Evolutionary conservation across 2,329 filamentous ascomycete species (phyloP), one percentile per base, ranked within the genome.

Genomic region (Microdochium bolleyi): DNA sequence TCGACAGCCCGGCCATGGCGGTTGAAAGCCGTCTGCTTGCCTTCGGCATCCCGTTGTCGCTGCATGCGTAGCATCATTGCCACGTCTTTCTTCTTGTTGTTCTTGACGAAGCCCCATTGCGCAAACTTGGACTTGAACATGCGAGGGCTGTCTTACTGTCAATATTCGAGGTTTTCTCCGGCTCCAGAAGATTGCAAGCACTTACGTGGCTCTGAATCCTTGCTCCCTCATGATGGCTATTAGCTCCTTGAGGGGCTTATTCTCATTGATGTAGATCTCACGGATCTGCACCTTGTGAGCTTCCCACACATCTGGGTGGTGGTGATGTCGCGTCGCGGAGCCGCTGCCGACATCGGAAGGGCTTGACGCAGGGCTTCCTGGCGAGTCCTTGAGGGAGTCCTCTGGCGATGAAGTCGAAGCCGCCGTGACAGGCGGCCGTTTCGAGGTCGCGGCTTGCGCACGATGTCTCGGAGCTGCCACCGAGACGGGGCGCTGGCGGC

Each of bases 71-170:
- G 49, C 59, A 62, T 62, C 56, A 56, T 52, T 14, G 59, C 59
- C 22, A 62, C 57, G 48, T 61, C 59, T 14, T 59, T 58, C 51
- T 56, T 57, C 51, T 55, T 56, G 38, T 62, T 62, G 44, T 62
- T 62, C 50, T 62, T 62, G 14, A 57, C 57, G 51, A 60, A 62
- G 1, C 60, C 58, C 60, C 60, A 62, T 56, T 60, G 57, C 22
- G 54, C 52, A 48, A 62, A 58, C 41, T 59, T 61, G 8, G 59
- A 56, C 44, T 62, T 62, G 48, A 61, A 62, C 60, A 62, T 62
- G 41, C 59, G 58, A 24, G 57, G 49, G 22, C 46, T 57, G 51
- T 53, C 51, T 30, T 37, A 27, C 34, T 22, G 44, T 37, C 24
- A 46, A 22, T 21, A 51, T 9, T 37, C 19, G 24, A 25, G 30